phyloP scores from a whole-genome alignment of 169 alveolate genomes.

The Plasmodium cynomolgi region DNA sequence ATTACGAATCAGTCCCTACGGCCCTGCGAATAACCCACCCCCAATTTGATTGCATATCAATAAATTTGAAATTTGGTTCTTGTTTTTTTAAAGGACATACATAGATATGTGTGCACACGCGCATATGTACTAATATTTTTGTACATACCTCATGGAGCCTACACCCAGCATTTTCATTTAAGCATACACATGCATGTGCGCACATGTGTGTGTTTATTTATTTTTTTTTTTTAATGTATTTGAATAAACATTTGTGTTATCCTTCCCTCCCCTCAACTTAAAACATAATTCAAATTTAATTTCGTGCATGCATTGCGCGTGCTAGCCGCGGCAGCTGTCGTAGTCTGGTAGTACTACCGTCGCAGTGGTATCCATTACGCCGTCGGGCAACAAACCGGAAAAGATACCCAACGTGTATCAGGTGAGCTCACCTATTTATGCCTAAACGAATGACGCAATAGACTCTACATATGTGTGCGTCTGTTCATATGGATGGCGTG shows the following conservation, averaged over 20 bases:
- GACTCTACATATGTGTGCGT: background rate
- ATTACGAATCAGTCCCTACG: background rate
- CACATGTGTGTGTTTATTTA: background rate
- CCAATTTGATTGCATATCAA: background rate
- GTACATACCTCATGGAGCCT: background rate
- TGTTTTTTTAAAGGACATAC: background rate
- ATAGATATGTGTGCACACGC: background rate
- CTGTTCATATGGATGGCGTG: background rate
- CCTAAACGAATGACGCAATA: background rate
- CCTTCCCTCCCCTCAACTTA: background rate
- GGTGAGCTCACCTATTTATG: background rate
- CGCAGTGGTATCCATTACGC: background rate
- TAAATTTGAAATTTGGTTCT: background rate
- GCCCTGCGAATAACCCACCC: background rate
- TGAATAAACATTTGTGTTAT: conserved; percentile 2
- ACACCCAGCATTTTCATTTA: background rate
- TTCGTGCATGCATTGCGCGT: background rate
- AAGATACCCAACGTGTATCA: background rate
- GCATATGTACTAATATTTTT: background rate
- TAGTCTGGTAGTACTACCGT: background rate
- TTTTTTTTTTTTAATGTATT: background rate
- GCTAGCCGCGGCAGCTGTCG: background rate
- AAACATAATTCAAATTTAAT: background rate
- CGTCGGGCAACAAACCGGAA: background rate
- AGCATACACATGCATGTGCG: background rate